These are phyloP conservation scores for Cladosporium velox DNA, from an alignment of 2,329 filamentous ascomycete genomes.

Conservation along the genomic window DNA sequence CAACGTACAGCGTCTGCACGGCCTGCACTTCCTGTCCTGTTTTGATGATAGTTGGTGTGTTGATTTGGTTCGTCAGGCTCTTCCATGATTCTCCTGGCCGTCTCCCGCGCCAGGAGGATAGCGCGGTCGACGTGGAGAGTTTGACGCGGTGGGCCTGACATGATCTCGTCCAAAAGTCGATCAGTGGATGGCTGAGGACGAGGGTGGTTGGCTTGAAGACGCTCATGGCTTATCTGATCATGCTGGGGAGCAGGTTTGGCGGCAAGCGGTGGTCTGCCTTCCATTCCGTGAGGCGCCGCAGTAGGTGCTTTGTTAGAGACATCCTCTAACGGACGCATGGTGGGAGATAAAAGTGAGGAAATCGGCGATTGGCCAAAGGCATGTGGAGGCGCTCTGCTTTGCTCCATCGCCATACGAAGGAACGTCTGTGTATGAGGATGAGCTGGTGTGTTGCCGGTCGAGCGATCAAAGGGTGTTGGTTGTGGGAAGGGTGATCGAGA, in stretches of 20 bases:
- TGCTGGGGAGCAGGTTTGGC: slow-evolving; percentile 8
- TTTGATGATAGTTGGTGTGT: background rate
- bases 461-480: slow-evolving; percentile 10
- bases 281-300: background rate
- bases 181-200: background rate
- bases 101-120: background rate
- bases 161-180: background rate
- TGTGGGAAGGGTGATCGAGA: background rate
- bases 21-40: background rate
- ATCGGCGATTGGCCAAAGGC: background rate
- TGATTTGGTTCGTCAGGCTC: background rate
- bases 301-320: background rate
- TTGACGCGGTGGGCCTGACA: background rate
- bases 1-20: background rate
- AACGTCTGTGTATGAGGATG: slow-evolving; percentile 8
- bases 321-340: slow-evolving; percentile 5
- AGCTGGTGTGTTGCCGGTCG: background rate
- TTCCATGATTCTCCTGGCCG: background rate
- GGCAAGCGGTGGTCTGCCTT: slow-evolving; percentile 7
- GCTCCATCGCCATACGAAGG: slow-evolving; percentile 14
- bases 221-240: background rate
- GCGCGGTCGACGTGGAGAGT: background rate
- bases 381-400: slow-evolving; percentile 6
- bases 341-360: background rate
- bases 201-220: background rate